Base-by-base conservation (phyloP, 1,284 basidiomycete genomes). In the Golubevia pallescens region DNA sequence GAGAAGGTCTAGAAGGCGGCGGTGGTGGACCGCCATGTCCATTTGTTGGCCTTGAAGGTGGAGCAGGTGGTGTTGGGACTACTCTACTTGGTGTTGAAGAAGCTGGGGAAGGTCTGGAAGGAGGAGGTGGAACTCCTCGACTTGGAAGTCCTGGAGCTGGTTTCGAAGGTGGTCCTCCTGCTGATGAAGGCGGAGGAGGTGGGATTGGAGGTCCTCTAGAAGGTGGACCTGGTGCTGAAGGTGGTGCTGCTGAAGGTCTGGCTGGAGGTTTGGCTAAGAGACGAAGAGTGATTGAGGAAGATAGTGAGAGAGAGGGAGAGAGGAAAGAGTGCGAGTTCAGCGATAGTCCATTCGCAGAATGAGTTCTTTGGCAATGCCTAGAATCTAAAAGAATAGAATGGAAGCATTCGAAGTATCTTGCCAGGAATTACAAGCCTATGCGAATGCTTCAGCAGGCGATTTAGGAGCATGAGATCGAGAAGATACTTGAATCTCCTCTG, bases 1-100 rank as follows among this genome's bases (percentile, higher is more conserved):
- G 23, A 14, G 55, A 57, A 57, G 55, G 55, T 57, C 55, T 24
- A 57, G 13, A 13, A 14, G 55, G 55, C 13, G 55, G 55, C n/a
- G 55, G 55, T 14, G 55, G 55, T 24, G 55, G 55, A 13, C 19
- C 53, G 21, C 19, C 53, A 20, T 23, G 53, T 23, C 23, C 55
- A 24, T 24, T 24, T 24, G 55, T 14, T 13, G 23, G 23, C 6
- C 54, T 63, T 6, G 24, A 42, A 34, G 54, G 58, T 20, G 20
- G 24, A 14, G 54, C 20, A 23, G 20, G 56, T 20, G 8, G n/a
- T 34, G 56, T n/a, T 58, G 55, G 55, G 14, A 34, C 23, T 24
- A 34, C 55, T 57, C 23, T 10, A 57, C 23, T 24, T 24, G 55
- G 5, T 13, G 55, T 57, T 57, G 53, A 23, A 23, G 55, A 24